Conservation (phyloP, 2,329 filamentous ascomycete genomes). For the Fusarium dlaminii region DNA sequence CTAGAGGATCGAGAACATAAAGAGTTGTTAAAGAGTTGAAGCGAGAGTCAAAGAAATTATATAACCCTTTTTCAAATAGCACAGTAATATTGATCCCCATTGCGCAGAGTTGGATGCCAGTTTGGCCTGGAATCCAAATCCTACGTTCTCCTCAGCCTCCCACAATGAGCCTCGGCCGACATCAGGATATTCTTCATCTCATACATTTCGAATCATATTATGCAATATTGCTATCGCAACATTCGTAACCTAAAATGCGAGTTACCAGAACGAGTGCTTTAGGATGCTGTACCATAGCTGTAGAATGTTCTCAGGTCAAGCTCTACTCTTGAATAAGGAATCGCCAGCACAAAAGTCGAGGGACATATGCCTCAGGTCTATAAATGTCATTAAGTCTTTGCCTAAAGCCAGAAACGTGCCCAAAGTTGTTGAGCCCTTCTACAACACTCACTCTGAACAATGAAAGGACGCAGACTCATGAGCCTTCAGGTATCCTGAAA, state of each 20-base stretch:
- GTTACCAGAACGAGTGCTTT: background rate
- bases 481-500: too few relatives aligned
- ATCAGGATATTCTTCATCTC: too few relatives aligned
- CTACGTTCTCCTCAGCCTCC: background rate
- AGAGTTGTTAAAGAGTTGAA: background rate
- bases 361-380: background rate
- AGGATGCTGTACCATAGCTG: background rate
- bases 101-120: too few relatives aligned
- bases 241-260: background rate
- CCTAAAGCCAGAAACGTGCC: background rate
- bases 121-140: background rate
- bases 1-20: background rate
- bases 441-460: background rate
- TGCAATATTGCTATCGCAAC: too few relatives aligned
- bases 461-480: background rate
- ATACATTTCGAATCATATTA: too few relatives aligned
- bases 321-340: background rate
- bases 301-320: background rate
- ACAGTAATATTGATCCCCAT: background rate
- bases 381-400: rapidly evolving
- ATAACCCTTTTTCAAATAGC: too few relatives aligned
- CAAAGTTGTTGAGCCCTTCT: background rate
- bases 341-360: background rate
- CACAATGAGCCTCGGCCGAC: background rate
- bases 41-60: background rate